Evolutionary conservation across 108 stramenopile species (phyloP).

Genomic region (Fragilariopsis cylindrus): DNA sequence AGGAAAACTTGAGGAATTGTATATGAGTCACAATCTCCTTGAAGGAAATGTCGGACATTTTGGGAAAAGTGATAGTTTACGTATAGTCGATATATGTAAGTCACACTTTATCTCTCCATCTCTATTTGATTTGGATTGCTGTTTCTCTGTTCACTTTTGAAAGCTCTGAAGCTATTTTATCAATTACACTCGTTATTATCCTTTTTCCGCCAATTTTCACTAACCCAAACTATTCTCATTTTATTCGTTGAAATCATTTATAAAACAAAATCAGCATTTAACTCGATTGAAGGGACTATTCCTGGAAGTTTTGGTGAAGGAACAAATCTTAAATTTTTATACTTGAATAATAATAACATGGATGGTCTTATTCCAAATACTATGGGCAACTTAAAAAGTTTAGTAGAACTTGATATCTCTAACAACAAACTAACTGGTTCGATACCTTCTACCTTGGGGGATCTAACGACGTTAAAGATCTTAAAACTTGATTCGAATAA

Average conservation of each 20-base stretch:
- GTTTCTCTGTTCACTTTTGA: too few species aligned
- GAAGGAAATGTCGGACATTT: neutral
- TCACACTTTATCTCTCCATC: neutral
- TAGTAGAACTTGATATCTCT: constrained; percentile 21
- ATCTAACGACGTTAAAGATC: constrained; percentile 28
- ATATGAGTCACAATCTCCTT: neutral
- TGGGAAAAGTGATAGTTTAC: neutral
- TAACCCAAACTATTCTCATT: too few species aligned
- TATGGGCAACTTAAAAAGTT: neutral
- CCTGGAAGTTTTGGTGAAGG: neutral
- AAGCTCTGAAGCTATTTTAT: too few species aligned
- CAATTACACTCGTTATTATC: too few species aligned
- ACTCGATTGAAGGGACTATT: neutral
- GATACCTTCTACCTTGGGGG: constrained; percentile 31
- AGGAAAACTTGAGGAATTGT: neutral
- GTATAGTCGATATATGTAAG: neutral
- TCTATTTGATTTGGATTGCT: too few species aligned
- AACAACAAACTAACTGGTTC: constrained; percentile 14
- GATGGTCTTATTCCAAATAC: constrained; percentile 23
- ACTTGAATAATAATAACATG: constrained; percentile 35
- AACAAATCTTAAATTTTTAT: neutral
- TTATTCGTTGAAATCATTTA: too few species aligned
- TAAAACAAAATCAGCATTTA: neutral
- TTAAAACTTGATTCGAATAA: constrained; percentile 30
- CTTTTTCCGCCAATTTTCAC: too few species aligned